Evolutionary conservation across 768 basidiomycete genomes (phyloP).

Genomic region (Boletus patriciae): DNA sequence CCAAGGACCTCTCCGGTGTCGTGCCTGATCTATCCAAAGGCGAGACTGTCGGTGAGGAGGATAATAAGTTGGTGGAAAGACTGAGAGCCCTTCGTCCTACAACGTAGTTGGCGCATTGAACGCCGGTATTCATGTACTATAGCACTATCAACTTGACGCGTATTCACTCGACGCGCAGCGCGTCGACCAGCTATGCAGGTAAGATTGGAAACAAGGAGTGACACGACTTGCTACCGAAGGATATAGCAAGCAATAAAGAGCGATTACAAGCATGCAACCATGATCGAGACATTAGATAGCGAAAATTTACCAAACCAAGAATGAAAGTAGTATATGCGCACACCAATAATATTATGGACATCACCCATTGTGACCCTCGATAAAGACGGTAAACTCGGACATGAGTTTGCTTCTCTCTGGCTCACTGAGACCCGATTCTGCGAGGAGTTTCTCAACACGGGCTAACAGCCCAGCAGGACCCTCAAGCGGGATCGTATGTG

Average conservation of each 20-base stretch:
- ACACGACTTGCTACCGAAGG: slow-evolving; percentile 10
- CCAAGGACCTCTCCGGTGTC: slow-evolving; percentile 52
- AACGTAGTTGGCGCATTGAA: slow-evolving; percentile 36
- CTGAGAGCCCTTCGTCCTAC: slow-evolving; percentile 85
- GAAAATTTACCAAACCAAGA: slow-evolving; percentile 30
- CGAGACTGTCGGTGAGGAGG: slow-evolving; percentile 70
- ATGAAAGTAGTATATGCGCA: slow-evolving; percentile 3
- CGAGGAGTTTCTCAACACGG: slow-evolving; percentile 61
- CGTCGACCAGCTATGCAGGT: slow-evolving; percentile 2
- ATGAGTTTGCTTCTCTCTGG: slow-evolving; percentile 51
- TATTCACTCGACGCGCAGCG: slow-evolving; percentile 1
- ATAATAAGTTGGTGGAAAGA: slow-evolving; percentile 78
- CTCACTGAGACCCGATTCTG: slow-evolving; percentile 47
- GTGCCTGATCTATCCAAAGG: slow-evolving; percentile 57
- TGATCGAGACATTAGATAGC: slow-evolving; percentile 21
- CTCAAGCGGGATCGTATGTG: slow-evolving; percentile 71
- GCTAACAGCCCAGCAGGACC: slow-evolving; percentile 69
- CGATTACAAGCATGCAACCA: slow-evolving; percentile 16
- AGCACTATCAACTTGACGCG: neutral
- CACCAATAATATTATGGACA: neutral
- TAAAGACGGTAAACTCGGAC: slow-evolving; percentile 60
- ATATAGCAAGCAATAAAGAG: slow-evolving; percentile 21
- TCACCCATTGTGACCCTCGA: slow-evolving; percentile 37
- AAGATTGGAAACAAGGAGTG: slow-evolving; percentile 13
- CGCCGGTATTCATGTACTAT: slow-evolving; percentile 12